Evolutionary conservation across 495 filamentous ascomycete genomes (phyloP).

Genomic region (Xylaria cubensis): DNA sequence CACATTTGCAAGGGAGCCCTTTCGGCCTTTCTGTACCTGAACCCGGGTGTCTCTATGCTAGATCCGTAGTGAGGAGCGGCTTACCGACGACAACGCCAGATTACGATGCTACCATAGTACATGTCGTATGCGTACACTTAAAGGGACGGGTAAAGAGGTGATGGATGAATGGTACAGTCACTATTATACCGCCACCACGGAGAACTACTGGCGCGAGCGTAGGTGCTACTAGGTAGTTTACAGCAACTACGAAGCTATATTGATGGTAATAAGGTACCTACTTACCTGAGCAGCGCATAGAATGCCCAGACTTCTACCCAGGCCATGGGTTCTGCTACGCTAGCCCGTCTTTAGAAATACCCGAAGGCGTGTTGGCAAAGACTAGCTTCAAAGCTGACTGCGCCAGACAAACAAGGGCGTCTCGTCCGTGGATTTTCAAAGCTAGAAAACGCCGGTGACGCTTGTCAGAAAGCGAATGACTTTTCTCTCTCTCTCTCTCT

Average conservation of each 20-base stretch:
- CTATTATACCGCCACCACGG: background rate
- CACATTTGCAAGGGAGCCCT: background rate
- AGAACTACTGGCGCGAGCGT: background rate
- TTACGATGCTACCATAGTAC: background rate
- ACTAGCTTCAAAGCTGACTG: background rate
- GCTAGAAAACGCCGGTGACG: background rate
- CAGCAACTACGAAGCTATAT: background rate
- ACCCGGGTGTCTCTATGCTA: conserved; percentile 10
- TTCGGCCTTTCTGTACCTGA: background rate
- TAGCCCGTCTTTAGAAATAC: conserved; percentile 2
- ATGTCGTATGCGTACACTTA: background rate
- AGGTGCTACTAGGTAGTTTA: background rate
- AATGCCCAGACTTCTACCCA: conserved; percentile 4
- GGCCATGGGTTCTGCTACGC: background rate
- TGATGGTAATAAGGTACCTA: background rate
- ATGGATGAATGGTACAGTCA: background rate
- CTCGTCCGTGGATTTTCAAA: background rate
- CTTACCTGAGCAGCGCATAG: conserved; percentile 1
- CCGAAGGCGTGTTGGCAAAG: conserved; percentile 8
- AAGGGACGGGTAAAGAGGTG: conserved; percentile 5
- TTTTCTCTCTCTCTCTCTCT: background rate
- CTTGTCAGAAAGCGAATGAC: conserved; percentile 13
- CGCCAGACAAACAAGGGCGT: conserved; percentile 7
- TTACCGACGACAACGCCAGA: background rate
- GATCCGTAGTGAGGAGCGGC: conserved; percentile 1